Evolutionary conservation across 345 rosid species (phyloP), one percentile per base, ranked within the genome.

Genomic region (Melaleuca alternifolia): DNA sequence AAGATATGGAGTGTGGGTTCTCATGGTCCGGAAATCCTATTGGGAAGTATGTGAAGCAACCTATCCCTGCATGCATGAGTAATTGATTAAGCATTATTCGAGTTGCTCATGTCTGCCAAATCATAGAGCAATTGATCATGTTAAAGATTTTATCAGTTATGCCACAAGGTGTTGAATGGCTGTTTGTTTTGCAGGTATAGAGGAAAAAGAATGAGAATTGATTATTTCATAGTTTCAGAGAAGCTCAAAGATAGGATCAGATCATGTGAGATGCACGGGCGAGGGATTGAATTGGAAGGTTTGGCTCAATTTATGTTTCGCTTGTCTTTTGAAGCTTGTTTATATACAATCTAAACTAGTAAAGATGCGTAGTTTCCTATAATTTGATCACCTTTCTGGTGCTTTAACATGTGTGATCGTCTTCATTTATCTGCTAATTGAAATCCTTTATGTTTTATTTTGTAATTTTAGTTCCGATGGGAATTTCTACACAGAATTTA

Each of bases 21-120:
- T 97, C 99, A 77, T 96, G 99, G 98, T 96, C 96, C 15, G 98
- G 99, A 65, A 56, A 95, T 87, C 98, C 98, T 24, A 91, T 96
- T 86, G 99, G 98, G 87, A 97, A 95, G 99, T 96, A 94, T 91
- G 95, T 33, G 44, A 50, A 50, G 41, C 77, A 86, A 83, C 37
- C 15, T 23, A 85, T 30, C 54, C 37, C 44, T 8, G 48, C 77
- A 48, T 51, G 86, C 57, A 71, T 3, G 12, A 5, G 7, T 37
- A 71, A 33, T 33, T 71, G 79, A 37, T 71, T 48, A 37, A 37
- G 14, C 13, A 20, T 33, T 37, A 18, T 21, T 56, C 18, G 79
- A 37, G 79, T 71, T 71, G 7, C 21, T 37, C 26, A 71, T 65
- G 37, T 41, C 14, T 71, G 48, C 79, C 18, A 18, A 71, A 71